phyloP scores from a whole-genome alignment of 768 basidiomycete species.

The Rhodotorula graminis region DNA sequence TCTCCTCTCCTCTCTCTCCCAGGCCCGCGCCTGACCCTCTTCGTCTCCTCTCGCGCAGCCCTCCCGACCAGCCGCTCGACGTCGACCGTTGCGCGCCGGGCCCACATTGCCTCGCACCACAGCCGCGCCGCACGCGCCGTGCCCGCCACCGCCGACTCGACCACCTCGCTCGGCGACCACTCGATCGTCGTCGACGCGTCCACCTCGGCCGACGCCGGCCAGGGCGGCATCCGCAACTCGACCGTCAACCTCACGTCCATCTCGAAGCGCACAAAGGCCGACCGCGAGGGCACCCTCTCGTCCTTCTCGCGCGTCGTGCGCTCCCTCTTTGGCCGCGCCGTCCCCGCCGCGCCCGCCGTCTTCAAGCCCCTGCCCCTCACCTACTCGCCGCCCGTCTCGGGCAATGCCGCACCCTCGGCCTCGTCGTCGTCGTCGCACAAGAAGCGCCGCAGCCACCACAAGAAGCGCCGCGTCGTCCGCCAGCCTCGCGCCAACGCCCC shows the following conservation, averaged over 20 bases:
- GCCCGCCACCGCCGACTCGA: not conserved
- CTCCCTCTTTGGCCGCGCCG: slow-evolving; percentile 25
- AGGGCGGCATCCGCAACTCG: slow-evolving; percentile 33
- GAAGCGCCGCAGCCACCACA: not conserved
- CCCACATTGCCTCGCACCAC: slow-evolving; percentile 22
- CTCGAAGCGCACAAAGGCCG: slow-evolving; percentile 1
- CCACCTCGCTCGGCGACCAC: slow-evolving; percentile 27
- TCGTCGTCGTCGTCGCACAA: not conserved
- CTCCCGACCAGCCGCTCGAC: slow-evolving; percentile 24
- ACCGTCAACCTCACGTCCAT: slow-evolving; percentile 39
- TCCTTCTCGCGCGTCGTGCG: slow-evolving; percentile 33
- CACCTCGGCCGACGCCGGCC: not conserved
- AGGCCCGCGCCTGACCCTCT: not conserved
- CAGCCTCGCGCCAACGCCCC: not conserved
- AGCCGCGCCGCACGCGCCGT: not conserved
- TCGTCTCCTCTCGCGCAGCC: not conserved
- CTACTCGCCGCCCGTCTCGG: not conserved
- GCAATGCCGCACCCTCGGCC: not conserved
- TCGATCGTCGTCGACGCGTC: slow-evolving; percentile 38
- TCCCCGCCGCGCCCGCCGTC: not conserved
- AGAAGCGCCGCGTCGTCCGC: not conserved
- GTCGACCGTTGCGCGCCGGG: slow-evolving; percentile 16
- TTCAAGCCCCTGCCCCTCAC: slow-evolving; percentile 1
- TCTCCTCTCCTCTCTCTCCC: too few species aligned
- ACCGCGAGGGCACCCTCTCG: slow-evolving; percentile 10